These are phyloP conservation scores for Streptanthus diversifolius DNA, from an alignment of 345 rosid species.

Conservation along the genomic window DNA sequence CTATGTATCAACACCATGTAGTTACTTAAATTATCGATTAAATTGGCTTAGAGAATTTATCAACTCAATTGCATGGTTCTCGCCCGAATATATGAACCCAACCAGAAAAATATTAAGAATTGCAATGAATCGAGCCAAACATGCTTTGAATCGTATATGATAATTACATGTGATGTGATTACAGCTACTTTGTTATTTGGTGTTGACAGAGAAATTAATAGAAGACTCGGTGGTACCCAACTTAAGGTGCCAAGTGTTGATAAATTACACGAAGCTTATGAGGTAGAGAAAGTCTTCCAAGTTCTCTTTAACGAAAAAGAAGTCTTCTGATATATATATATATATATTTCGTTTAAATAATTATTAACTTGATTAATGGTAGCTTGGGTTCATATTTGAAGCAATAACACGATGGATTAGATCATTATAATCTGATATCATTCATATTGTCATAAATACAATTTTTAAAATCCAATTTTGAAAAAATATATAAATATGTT, in stretches of 20 bases:
- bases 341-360: not conserved
- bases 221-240: constrained; percentile 60
- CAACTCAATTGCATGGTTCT: no score
- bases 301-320: no score
- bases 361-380: not conserved
- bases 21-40: not conserved
- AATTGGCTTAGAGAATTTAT: no score
- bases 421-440: no score
- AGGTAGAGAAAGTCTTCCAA: constrained; percentile 29
- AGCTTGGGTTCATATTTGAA: not conserved
- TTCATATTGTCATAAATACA: no score
- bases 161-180: not conserved
- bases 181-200: not conserved
- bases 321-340: no score
- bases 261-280: constrained; percentile 37
- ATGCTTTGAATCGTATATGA: not conserved
- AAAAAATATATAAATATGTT: no score
- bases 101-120: no score
- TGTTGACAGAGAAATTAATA: constrained; percentile 53
- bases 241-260: constrained; percentile 49
- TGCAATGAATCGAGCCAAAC: not conserved
- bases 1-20: not conserved
- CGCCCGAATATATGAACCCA: no score
- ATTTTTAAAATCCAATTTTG: no score
- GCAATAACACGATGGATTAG: not conserved